Conservation (phyloP, 192 early-diverging fungal species). For the Allomyces javanicus region DNA sequence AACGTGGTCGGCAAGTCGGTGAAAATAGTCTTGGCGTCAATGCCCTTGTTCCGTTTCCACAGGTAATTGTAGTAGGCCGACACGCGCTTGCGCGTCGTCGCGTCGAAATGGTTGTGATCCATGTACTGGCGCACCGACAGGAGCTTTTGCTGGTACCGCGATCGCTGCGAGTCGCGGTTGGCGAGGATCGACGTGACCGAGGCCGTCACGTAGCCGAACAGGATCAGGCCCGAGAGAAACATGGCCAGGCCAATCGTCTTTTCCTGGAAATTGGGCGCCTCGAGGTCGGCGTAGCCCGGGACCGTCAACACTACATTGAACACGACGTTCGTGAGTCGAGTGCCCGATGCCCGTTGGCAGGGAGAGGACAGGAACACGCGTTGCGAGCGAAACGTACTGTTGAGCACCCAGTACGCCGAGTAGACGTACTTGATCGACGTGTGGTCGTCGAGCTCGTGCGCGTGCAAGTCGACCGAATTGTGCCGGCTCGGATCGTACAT, state of each 20-base stretch:
- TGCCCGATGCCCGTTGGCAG: no score
- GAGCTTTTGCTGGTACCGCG: conserved; percentile 7
- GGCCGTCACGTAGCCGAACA: not conserved
- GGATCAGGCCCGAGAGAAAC: not conserved
- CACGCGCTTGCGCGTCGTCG: conserved; percentile 4
- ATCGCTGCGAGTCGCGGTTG: conserved; percentile 4
- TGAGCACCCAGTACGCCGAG: not conserved
- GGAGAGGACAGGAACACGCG: no score
- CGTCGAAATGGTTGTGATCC: conserved; percentile 4
- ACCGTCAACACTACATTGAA: not conserved
- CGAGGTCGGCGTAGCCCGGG: not conserved
- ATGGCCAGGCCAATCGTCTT: not conserved
- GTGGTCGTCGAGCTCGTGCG: not conserved
- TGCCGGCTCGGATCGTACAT: not conserved
- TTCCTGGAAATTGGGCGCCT: not conserved
- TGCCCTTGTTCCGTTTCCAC: conserved; percentile 6
- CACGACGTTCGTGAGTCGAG: no score
- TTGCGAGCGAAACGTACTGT: not conserved
- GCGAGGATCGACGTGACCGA: conserved; percentile 2
- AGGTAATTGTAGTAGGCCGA: conserved; percentile 7
- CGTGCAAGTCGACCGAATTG: not conserved
- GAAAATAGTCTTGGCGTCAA: conserved; percentile 4
- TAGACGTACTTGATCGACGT: not conserved
- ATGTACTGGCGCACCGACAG: conserved; percentile 3
- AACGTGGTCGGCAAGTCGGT: conserved; percentile 7